Evolutionary conservation across 352 stramenopile species (phyloP), one percentile per base, ranked within the genome.

Genomic region (Globisporangium radiosum): DNA sequence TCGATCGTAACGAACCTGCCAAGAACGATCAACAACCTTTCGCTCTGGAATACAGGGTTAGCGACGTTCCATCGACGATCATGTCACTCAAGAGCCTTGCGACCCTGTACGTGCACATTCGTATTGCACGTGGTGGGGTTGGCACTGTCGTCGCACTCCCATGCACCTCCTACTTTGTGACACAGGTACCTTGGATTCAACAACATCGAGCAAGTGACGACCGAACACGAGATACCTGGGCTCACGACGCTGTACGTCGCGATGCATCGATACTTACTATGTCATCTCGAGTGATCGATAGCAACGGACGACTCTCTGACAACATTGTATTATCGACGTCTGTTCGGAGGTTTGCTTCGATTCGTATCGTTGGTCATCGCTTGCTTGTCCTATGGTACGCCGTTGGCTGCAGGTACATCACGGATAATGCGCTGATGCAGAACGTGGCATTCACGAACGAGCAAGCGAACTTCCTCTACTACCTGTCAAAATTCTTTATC

Each of bases 381-480:
- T 45, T 11, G 42, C 42, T 47, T 10, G 11, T 47, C 11, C 42
- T 4, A n/a, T 47, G 4, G n/a, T n/a, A 17, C 4, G 7, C 40
- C 14, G 7, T 14, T 47, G 5, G 42, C 42, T 47, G 11, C n/a
- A 52, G 57, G 33, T 52, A 19, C 3, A 4, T 52, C 6, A 3
- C 25, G 3, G 25, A 42, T 4, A 63, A 58, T 14, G 3, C 19
- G 0, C 9, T 36, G 50, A 39, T 63, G 17, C 1, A 0, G 5
- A 44, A 56, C 14, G 42, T 63, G 7, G 42, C 58, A 17, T 58
- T 63, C 50, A 58, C 58, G 5, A 40, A 40, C 3, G 15, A 47
- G 10, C 58, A 63, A 58, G 58, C n/a, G 7, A 52, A 44, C 19
- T 58, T 63, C 10, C 43, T 58, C 38, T 45, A 51, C 36, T 47